Percentiles rank a stretch among this genome's conserved stretches.
These are phyloP conservation scores for Penicillium macrosclerotiorum DNA, from an alignment of 495 filamentous ascomycete genomes.

Conservation along the genomic window DNA sequence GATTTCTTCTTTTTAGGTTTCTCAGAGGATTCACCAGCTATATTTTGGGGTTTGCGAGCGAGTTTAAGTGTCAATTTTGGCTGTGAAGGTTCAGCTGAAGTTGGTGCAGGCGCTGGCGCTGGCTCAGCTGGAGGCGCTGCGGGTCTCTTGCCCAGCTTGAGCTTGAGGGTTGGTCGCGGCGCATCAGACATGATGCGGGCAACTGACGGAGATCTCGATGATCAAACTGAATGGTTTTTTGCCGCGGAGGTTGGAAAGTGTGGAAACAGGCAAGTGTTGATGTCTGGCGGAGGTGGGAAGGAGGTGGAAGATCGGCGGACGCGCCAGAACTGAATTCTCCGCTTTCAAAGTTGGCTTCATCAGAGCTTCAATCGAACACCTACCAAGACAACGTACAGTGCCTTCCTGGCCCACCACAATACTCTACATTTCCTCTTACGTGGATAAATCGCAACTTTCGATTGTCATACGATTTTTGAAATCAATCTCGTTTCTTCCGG, in stretches of 20 bases:
- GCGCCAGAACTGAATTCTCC: constrained; percentile 6
- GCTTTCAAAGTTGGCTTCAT: not conserved
- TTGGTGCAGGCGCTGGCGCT: constrained; percentile 27
- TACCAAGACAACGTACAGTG: not conserved
- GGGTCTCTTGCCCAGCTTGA: constrained; percentile 48
- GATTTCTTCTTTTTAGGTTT: constrained; percentile 49
- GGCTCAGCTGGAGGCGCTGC: constrained; percentile 24
- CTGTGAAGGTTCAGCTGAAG: constrained; percentile 31
- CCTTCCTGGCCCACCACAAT: too few relatives aligned
- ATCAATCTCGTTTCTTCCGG: not conserved
- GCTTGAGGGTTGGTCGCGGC: constrained; percentile 47
- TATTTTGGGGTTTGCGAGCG: constrained; percentile 32
- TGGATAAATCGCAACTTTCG: too few relatives aligned
- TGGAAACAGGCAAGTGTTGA: not conserved
- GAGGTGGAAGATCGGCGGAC: constrained; percentile 1
- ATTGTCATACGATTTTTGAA: too few relatives aligned
- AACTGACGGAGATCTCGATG: not conserved
- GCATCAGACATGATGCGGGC: constrained; percentile 34
- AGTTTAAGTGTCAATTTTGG: constrained; percentile 55
- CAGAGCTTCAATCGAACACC: constrained; percentile 1
- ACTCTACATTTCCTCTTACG: too few relatives aligned
- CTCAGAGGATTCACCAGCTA: constrained; percentile 24
- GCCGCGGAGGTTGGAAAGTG: not conserved
- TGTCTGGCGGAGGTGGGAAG: not conserved
- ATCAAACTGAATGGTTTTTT: not conserved